phyloP scores from a whole-genome alignment of 495 filamentous ascomycete species.

The Pseudomonodictys pantanalensis region DNA sequence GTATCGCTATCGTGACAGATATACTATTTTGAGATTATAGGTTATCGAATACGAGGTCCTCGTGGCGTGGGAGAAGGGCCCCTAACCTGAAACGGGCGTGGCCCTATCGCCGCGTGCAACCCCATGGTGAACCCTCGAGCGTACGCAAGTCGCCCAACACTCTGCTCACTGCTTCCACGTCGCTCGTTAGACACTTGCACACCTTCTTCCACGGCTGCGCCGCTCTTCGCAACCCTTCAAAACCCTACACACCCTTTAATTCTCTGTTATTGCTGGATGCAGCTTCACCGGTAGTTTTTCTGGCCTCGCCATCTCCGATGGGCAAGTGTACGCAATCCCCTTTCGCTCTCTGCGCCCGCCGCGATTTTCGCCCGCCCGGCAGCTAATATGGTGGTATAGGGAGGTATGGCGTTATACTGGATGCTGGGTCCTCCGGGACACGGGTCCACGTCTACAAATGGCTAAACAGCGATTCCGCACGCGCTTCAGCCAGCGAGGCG shows the following conservation, averaged over 20 bases:
- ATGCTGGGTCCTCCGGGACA: constrained; percentile 78
- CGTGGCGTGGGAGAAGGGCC: background rate
- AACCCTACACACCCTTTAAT: background rate
- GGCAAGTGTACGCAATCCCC: constrained; percentile 37
- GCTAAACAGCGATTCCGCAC: constrained; percentile 70
- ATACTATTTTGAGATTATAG: background rate
- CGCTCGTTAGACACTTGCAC: constrained; percentile 30
- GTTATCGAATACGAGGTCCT: background rate
- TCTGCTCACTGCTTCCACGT: constrained; percentile 13
- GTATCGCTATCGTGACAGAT: background rate
- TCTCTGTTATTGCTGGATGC: constrained; percentile 23
- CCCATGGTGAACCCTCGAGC: background rate
- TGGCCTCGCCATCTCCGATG: constrained; percentile 28
- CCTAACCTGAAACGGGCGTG: background rate
- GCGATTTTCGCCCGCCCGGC: background rate
- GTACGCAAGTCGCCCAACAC: background rate
- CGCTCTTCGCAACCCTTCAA: background rate
- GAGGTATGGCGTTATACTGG: constrained; percentile 65
- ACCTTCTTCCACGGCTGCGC: background rate
- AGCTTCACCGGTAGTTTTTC: constrained; percentile 4
- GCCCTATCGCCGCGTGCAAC: background rate
- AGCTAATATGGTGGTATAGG: constrained; percentile 35
- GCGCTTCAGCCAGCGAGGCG: constrained; percentile 55
- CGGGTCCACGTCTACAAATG: constrained; percentile 91
- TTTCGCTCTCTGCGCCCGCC: constrained; percentile 3